phyloP scores from a whole-genome alignment of 2,329 filamentous ascomycete genomes.

The Myotisia sp. region DNA sequence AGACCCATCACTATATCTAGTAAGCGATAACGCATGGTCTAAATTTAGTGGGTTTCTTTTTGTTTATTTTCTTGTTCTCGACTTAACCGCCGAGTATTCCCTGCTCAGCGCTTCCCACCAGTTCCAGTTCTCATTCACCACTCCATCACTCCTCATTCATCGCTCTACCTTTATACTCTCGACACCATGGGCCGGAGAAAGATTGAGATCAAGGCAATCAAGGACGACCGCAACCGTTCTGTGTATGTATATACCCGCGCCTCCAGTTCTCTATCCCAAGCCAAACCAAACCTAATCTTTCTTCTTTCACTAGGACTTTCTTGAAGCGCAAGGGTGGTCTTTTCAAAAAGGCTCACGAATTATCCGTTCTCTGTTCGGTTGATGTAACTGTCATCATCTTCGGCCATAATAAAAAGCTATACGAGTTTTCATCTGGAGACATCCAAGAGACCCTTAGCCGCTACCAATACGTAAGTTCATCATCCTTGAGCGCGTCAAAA shows the following conservation, averaged over 20 bases:
- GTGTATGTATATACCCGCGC: too few species aligned
- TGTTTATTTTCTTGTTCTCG: too few species aligned
- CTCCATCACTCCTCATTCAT: neutral
- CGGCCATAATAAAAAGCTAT: constrained; percentile 96
- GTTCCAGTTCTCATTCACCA: too few species aligned
- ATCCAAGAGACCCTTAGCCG: constrained; percentile 80
- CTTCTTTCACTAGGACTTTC: constrained; percentile 63
- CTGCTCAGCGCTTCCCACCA: too few species aligned
- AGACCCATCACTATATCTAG: too few species aligned
- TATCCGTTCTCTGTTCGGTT: constrained; percentile 93
- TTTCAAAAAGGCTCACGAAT: constrained; percentile 98
- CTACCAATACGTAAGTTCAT: constrained; percentile 69
- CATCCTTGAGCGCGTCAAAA: too few species aligned
- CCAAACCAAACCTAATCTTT: too few species aligned
- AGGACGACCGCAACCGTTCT: constrained; percentile 92
- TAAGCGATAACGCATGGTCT: too few species aligned
- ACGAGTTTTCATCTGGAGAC: constrained; percentile 89
- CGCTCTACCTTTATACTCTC: neutral
- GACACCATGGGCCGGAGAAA: constrained; percentile 84
- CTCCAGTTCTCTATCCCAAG: too few species aligned
- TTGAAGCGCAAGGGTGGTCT: constrained; percentile 96
- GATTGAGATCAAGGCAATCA: constrained; percentile 99
- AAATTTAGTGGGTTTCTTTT: too few species aligned
- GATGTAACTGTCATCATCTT: constrained; percentile 99
- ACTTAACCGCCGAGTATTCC: too few species aligned